Conservation (phyloP, 768 basidiomycete genomes). For the Suillus americanus region DNA sequence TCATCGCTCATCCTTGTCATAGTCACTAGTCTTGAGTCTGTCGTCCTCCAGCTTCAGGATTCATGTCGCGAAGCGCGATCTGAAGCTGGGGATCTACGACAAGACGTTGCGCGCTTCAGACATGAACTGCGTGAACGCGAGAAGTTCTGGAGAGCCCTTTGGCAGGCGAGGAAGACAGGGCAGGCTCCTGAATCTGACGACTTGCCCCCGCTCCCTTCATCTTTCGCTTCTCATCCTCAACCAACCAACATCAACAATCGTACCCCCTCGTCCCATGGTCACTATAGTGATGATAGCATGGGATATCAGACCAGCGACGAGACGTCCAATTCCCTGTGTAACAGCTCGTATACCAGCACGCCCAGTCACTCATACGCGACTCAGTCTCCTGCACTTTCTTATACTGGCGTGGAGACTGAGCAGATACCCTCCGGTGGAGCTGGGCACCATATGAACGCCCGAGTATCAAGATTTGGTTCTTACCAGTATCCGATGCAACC, state of each 20-base stretch:
- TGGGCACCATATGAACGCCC: slow-evolving; percentile 35
- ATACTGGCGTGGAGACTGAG: slow-evolving; percentile 32
- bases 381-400: slow-evolving; percentile 50
- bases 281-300: slow-evolving; percentile 41
- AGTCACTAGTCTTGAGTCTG: slow-evolving; percentile 85
- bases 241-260: slow-evolving; percentile 33
- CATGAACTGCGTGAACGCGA: slow-evolving; percentile 71
- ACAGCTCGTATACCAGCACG: slow-evolving; percentile 43
- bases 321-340: slow-evolving; percentile 39
- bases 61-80: slow-evolving; percentile 68
- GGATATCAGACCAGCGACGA: slow-evolving; percentile 53
- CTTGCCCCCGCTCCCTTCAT: slow-evolving; percentile 47
- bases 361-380: slow-evolving; percentile 39
- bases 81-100: slow-evolving; percentile 60
- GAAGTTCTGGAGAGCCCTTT: slow-evolving; percentile 69
- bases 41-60: slow-evolving; percentile 81
- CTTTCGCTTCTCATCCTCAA: slow-evolving; percentile 37
- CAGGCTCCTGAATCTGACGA: slow-evolving; percentile 54
- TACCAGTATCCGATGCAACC: slow-evolving; percentile 45
- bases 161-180: slow-evolving; percentile 60
- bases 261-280: slow-evolving; percentile 38
- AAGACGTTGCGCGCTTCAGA: slow-evolving; percentile 64
- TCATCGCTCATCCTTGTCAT: slow-evolving; percentile 17
- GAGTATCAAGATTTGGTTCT: slow-evolving; percentile 51
- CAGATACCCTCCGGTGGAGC: slow-evolving; percentile 24